phyloP scores from a whole-genome alignment of 2,329 filamentous ascomycete genomes.

The Fusarium robinianum region DNA sequence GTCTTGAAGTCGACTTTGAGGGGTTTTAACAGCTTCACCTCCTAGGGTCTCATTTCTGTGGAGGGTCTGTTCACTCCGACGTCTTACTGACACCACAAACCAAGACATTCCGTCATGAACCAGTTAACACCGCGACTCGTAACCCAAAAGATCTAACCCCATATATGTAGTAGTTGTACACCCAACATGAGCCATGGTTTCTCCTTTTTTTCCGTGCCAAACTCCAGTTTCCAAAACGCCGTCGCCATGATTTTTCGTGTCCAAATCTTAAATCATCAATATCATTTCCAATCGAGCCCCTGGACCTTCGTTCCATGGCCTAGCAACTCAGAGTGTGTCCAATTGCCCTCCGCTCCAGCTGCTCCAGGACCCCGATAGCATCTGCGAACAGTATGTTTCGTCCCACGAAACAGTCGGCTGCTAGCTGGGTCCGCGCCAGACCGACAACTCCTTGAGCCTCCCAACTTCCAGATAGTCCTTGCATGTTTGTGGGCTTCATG shows the following conservation, averaged over 20 bases:
- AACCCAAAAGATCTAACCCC: too few relatives aligned
- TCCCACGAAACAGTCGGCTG: constrained; percentile 54
- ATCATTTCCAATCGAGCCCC: background rate
- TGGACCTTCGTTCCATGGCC: constrained; percentile 5
- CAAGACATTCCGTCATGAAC: too few relatives aligned
- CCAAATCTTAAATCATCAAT: constrained; percentile 2
- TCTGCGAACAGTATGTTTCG: constrained; percentile 58
- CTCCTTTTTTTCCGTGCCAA: constrained; percentile 17
- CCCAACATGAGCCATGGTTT: background rate
- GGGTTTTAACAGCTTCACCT: too few relatives aligned
- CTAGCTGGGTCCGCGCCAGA: constrained; percentile 52
- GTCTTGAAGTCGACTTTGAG: too few relatives aligned
- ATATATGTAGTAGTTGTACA: background rate
- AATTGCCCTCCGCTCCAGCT: constrained; percentile 51
- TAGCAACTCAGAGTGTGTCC: constrained; percentile 34
- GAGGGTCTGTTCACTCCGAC: too few relatives aligned
- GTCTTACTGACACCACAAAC: too few relatives aligned
- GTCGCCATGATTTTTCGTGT: constrained; percentile 9
- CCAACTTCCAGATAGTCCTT: constrained; percentile 45
- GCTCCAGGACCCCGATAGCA: constrained; percentile 56
- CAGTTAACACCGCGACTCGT: too few relatives aligned
- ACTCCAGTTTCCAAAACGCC: constrained; percentile 13
- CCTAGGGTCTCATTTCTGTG: too few relatives aligned
- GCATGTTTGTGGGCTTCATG: constrained; percentile 46
- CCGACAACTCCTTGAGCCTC: constrained; percentile 53